Conservation (phyloP, 208 protist genomes). For the Angomonas deanei region DNA sequence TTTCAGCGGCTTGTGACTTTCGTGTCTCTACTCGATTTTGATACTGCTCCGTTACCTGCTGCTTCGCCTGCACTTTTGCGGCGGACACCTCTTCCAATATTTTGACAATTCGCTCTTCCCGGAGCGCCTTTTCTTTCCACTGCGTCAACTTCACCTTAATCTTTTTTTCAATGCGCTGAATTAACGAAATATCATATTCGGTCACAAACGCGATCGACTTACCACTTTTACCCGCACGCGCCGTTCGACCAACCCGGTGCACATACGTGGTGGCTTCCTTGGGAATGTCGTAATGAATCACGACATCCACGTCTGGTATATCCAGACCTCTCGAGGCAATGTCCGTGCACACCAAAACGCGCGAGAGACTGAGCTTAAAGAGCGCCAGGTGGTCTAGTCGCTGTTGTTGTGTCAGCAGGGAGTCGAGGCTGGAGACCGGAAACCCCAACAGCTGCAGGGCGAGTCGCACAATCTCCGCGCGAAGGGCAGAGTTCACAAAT, state of each 20-base stretch:
- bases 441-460: slow-evolving; percentile 91
- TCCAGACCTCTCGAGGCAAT: slow-evolving; percentile 95
- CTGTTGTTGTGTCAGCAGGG: slow-evolving; percentile 96
- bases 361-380: slow-evolving; percentile 93
- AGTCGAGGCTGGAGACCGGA: slow-evolving; percentile 95
- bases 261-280: slow-evolving; percentile 95
- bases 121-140: slow-evolving; percentile 47
- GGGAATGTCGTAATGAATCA: slow-evolving; percentile 98
- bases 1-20: slow-evolving; percentile 50
- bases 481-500: slow-evolving; percentile 81
- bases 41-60: slow-evolving; percentile 77
- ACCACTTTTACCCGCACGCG: slow-evolving; percentile 80
- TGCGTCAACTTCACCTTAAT: slow-evolving; percentile 22
- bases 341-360: slow-evolving; percentile 89
- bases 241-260: slow-evolving; percentile 96
- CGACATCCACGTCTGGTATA: slow-evolving; percentile 94
- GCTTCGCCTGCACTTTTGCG: slow-evolving; percentile 77
- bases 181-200: slow-evolving; percentile 71
- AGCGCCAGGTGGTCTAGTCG: slow-evolving; percentile 95
- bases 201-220: slow-evolving; percentile 71
- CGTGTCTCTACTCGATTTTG: slow-evolving; percentile 43
- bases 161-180: slow-evolving; percentile 63
- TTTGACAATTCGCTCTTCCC: slow-evolving; percentile 46
- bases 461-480: slow-evolving; percentile 81
- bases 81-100: slow-evolving; percentile 77